These are phyloP conservation scores for Vigna mungo DNA, from an alignment of 306 rosid genomes.

Conservation along the genomic window DNA sequence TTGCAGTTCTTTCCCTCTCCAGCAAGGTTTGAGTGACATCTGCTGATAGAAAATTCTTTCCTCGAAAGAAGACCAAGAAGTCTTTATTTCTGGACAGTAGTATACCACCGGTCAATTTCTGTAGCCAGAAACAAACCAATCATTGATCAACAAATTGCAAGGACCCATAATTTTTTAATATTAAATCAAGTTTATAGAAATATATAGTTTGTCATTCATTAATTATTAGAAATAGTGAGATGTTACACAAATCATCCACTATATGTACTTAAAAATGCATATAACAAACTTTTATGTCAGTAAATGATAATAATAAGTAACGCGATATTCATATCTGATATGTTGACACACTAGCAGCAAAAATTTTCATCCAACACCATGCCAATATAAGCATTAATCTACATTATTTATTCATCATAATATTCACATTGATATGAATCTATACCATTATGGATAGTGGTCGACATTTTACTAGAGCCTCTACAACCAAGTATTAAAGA, in stretches of 20 bases:
- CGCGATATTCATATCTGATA: conserved; percentile 20
- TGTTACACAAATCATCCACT: not conserved
- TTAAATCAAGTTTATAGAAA: too few species aligned
- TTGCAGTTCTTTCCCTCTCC: conserved; percentile 86
- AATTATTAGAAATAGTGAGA: too few species aligned
- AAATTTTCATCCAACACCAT: not conserved
- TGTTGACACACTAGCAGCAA: not conserved
- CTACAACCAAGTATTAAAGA: too few species aligned
- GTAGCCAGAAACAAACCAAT: conserved; percentile 45
- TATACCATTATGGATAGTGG: not conserved
- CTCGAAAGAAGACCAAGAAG: conserved; percentile 90
- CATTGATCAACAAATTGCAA: conserved; percentile 10
- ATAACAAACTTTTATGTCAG: conserved; percentile 30
- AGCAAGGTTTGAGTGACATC: conserved; percentile 77
- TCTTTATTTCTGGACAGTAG: conserved; percentile 94
- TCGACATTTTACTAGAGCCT: too few species aligned
- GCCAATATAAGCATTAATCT: not conserved
- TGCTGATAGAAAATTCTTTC: conserved; percentile 84
- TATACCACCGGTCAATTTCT: conserved; percentile 91
- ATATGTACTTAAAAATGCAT: conserved; percentile 11
- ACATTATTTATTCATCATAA: conserved; percentile 1
- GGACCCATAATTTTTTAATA: too few species aligned
- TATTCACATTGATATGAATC: not conserved
- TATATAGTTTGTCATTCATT: too few species aligned
- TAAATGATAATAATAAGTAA: conserved; percentile 24